Evolutionary conservation across 2,329 filamentous ascomycete genomes (phyloP), one percentile per base, ranked within the genome.

Genomic region (Aaosphaeria arxii): DNA sequence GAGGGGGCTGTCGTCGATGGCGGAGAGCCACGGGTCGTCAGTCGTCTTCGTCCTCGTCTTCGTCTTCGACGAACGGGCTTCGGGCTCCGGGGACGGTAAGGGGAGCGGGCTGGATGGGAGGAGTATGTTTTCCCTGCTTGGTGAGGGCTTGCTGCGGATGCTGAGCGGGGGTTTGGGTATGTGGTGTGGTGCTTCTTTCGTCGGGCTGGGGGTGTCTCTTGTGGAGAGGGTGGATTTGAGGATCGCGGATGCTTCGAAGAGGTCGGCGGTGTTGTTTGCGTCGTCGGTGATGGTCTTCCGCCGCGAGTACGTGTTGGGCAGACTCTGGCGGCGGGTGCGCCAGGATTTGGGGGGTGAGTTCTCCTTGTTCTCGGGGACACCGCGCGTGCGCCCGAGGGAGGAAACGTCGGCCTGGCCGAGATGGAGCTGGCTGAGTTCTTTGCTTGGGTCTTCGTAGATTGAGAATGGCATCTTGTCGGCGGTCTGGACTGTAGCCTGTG

Each of bases 361-460:
- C 40, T 69, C 64, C n/a, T 67, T 69, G 24, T 59, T 56, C n/a
- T 39, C 33, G 33, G 7, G 9, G 33, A 9, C 9, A 9, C 5
- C 36, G 40, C 13, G 38, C 9, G n/a, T n/a, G 40, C 13, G 31
- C 4, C 3, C 59, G 59, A 2, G 32, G 36, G 1, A 46, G 49
- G 24, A 49, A 45, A 5, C 58, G 50, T 6, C 17, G 11, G 54
- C 30, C 28, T 29, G 41, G 24, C 7, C 52, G 29, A 46, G 45
- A 5, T 46, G 51, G 33, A 51, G 38, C 11, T 44, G 49, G 38
- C 42, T 46, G 11, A 51, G 53, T 2, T 63, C 53, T 43, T 61
- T 67, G 40, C 49, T 57, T 3, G 49, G 44, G 42, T 69, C 66
- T 43, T 69, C 65, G 39, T 62, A 63, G 24, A 69, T 69, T 2